A percentile compares a stretch with the other conserved stretches of the same genome.
phyloP scores from a whole-genome alignment of 78 protist genomes.

The Protostelium mycophagum region DNA sequence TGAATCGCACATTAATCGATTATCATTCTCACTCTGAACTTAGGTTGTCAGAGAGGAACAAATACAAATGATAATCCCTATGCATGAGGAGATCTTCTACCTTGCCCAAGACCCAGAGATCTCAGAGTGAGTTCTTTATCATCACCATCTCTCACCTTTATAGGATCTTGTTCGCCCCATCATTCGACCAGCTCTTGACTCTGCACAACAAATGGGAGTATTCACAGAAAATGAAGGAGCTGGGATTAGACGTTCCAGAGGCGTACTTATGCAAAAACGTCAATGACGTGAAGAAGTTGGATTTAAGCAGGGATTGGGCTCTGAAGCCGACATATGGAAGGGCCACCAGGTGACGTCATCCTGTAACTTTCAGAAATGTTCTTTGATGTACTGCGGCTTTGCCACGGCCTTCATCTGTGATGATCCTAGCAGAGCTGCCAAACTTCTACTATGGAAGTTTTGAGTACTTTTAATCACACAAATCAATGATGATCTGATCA shows the following conservation, averaged over 20 bases:
- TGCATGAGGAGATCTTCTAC: neutral
- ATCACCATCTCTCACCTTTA: neutral
- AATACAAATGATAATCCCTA: neutral
- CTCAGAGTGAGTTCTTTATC: neutral
- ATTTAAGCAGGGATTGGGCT: neutral
- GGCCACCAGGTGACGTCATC: neutral
- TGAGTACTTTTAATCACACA: too few relatives aligned
- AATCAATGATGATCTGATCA: too few relatives aligned
- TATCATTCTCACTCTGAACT: neutral
- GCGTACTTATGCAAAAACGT: neutral
- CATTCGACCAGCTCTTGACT: neutral
- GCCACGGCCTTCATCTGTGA: too few relatives aligned
- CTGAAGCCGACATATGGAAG: neutral
- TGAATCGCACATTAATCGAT: neutral
- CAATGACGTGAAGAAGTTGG: neutral
- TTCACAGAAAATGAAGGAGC: neutral
- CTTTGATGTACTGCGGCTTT: too few relatives aligned
- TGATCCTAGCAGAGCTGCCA: too few relatives aligned
- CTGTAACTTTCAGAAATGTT: neutral
- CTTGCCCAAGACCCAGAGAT: neutral
- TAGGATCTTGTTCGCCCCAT: neutral
- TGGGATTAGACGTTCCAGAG: neutral
- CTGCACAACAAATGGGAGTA: neutral
- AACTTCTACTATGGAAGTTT: too few relatives aligned
- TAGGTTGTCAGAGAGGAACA: neutral